Percentiles rank a stretch among this genome's conserved stretches.
Evolutionary conservation across 495 filamentous ascomycete species (phyloP).

Genomic region (Aspergillus egyptiacus): DNA sequence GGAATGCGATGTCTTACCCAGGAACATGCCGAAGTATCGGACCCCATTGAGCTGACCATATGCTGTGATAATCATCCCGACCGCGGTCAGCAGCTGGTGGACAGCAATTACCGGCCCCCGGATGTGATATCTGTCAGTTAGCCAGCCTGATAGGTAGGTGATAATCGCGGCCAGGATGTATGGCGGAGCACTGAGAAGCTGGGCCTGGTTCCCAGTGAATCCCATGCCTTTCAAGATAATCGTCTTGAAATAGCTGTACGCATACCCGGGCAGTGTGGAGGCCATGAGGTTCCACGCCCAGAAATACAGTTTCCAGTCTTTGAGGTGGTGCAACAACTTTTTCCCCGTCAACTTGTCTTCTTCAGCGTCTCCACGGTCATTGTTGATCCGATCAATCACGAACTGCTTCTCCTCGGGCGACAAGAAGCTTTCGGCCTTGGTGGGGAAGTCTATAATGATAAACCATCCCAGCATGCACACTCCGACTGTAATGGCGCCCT

Average conservation of each 20-base stretch:
- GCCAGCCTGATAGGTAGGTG: constrained; percentile 13
- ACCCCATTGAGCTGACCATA: constrained; percentile 7
- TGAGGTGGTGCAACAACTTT: constrained; percentile 14
- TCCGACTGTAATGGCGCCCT: constrained; percentile 14
- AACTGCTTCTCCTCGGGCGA: constrained; percentile 13
- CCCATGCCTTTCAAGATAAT: constrained; percentile 15
- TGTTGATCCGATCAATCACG: constrained; percentile 13
- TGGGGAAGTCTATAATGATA: constrained; percentile 15
- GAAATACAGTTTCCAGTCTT: constrained; percentile 15
- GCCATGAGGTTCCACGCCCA: constrained; percentile 18
- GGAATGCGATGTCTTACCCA: too few relatives aligned
- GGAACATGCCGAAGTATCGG: constrained; percentile 13
- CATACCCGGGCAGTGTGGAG: constrained; percentile 16
- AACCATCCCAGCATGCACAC: constrained; percentile 12
- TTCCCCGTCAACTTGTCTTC: constrained; percentile 4
- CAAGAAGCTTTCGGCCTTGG: constrained; percentile 10
- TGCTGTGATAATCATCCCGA: constrained; percentile 16
- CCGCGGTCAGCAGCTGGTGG: constrained; percentile 12
- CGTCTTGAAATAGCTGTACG: constrained; percentile 16
- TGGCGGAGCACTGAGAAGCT: constrained; percentile 13
- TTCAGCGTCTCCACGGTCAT: constrained; percentile 13
- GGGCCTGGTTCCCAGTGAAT: constrained; percentile 3
- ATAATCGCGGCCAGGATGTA: constrained; percentile 9
- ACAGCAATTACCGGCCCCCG: constrained; percentile 14
- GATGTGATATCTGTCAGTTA: constrained; percentile 12